Evolutionary conservation across 306 rosid genomes (phyloP), one percentile per base, ranked within the genome.

Genomic region (Ceratonia siliqua): DNA sequence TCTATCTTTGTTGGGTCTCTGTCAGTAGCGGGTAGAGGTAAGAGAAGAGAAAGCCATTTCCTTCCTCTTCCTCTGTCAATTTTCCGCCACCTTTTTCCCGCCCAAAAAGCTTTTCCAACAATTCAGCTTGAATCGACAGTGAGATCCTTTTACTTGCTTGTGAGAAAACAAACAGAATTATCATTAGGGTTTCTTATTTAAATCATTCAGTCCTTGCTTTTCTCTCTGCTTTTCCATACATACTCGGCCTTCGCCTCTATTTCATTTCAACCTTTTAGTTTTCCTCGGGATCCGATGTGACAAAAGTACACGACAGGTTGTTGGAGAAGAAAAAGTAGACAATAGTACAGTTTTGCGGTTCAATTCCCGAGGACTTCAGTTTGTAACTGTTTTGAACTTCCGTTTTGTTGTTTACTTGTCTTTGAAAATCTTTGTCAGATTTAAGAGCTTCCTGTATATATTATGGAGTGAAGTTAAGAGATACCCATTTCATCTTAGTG

Each of bases 11-110:
- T 39, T 41, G 73, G n/a, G 86, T 87, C 94, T 79, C 81, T 57
- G 41, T 89, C 94, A 65, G 84, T 81, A 55, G 85, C 85, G 78
- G 95, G 86, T 89, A 61, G 86, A 85, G 68, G 80, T 73, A 75
- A 74, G 82, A 82, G 63, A 6, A 73, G 73, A 75, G 13, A 78
- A 53, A 53, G 49, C 77, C 42, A 21, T 28, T 42, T 81, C 79
- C 66, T 74, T 58, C 79, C 63, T 72, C 38, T 27, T 15, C 66
- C 43, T 82, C 78, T 72, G 57, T 83, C 73, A 81, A 68, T 80
- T 74, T 76, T 76, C 68, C 67, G 81, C 85, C 85, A 78, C 82
- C 86, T 82, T 70, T 78, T 27, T 83, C 70, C 82, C 83, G 82
- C 84, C 69, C 62, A 75, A 67, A 73, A 79, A 81, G 25, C 94